Conservation (phyloP, 192 early-diverging fungal species). For the Coemansia sp. region DNA sequence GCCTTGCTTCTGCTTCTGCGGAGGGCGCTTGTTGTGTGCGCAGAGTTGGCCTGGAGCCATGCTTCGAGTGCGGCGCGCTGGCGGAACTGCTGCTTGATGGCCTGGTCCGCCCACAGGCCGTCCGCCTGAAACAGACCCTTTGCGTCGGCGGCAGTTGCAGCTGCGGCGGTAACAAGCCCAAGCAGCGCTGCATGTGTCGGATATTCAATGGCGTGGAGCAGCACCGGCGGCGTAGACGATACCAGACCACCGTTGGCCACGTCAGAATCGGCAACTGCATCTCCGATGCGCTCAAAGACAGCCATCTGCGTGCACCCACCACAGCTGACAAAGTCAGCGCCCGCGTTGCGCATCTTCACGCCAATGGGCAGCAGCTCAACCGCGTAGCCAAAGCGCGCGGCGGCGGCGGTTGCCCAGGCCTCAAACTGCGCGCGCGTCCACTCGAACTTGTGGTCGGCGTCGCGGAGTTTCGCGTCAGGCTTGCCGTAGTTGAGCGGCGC, state of each 20-base stretch:
- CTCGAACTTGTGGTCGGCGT: slow-evolving; percentile 93
- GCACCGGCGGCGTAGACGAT: slow-evolving; percentile 16
- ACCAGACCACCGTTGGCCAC: neutral
- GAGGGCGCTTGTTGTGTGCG: neutral
- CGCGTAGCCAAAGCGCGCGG: slow-evolving; percentile 64
- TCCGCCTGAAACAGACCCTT: slow-evolving; percentile 10
- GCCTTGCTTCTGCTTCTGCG: neutral
- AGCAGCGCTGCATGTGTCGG: slow-evolving; percentile 54
- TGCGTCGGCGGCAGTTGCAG: slow-evolving; percentile 9
- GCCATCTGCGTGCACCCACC: slow-evolving; percentile 80
- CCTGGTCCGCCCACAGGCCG: slow-evolving; percentile 50
- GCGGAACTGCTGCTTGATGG: slow-evolving; percentile 59
- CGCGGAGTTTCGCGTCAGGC: slow-evolving; percentile 61
- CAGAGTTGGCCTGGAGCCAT: slow-evolving; percentile 30
- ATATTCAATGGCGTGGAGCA: slow-evolving; percentile 54
- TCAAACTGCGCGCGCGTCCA: slow-evolving; percentile 91
- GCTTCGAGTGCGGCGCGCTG: slow-evolving; percentile 26
- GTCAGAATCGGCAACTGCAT: neutral
- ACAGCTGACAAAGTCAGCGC: slow-evolving; percentile 29
- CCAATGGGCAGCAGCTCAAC: slow-evolving; percentile 51
- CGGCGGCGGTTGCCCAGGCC: slow-evolving; percentile 64
- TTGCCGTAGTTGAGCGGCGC: slow-evolving; percentile 75
- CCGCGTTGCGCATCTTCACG: slow-evolving; percentile 37
- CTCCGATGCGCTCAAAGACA: slow-evolving; percentile 54
- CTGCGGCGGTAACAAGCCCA: slow-evolving; percentile 34